Evolutionary conservation across 225 moss, liverwort and hornwort species (phyloP), one percentile per base, ranked within the genome.

Genomic region (Bryum argenteum): DNA sequence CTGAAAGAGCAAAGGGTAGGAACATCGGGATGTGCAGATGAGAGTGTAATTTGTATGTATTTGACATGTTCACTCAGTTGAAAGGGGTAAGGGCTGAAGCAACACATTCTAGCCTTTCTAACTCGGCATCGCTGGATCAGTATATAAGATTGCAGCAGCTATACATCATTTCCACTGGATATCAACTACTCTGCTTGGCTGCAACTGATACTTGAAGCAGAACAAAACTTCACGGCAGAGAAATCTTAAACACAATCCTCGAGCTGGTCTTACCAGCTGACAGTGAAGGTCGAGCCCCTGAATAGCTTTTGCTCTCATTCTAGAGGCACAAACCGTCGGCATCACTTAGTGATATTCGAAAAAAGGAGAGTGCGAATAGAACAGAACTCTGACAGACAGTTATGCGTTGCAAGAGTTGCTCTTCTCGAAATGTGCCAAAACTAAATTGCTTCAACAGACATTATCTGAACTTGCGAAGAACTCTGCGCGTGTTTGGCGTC

Each of bases 401-500:
- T 24, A 9, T 4, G 48, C n/a, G 53, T 54, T 16, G 37, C 60
- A 61, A 7, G 12, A 12, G 26, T 17, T 10, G 2, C n/a, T 52
- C 52, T 13, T 44, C 44, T 16, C 47, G 8, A 7, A 1, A 23
- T 56, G 23, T 20, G 22, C 66, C 47, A 56, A 15, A 0, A 21
- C 45, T 43, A 51, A 12, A 1, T 3, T 16, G 2, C 7, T 21
- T 0, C 10, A 43, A 15, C 61, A 33, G 24, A 11, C 38, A 66
- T 71, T 7, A 84, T 63, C 84, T 59, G 48, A 84, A 77, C 80
- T 80, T 84, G 11, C 80, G 71, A 40, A 84, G 74, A 18, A 84
- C 67, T 70, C 80, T 71, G 11, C 80, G 80, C 48, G 43, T 3
- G 5, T 26, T 9, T 3, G 71, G 13, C 10, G 71, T 33, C 63